Base-by-base conservation (phyloP, 2,329 filamentous ascomycete genomes). In the Tricladium varicosporioides region DNA sequence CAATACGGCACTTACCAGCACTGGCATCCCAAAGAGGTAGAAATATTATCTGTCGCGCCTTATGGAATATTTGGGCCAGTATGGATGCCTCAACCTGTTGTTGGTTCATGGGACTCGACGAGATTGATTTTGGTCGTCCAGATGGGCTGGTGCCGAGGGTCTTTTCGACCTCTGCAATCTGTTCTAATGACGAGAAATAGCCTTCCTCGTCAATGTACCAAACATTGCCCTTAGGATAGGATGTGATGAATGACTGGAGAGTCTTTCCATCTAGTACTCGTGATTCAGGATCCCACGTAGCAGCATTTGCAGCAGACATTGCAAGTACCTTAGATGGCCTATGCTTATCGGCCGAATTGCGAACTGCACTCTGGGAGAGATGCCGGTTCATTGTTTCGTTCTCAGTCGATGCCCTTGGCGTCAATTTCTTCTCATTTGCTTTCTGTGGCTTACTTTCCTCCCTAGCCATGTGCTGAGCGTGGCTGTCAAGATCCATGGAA, bases 131-230 rank as follows among this genome's bases (percentile, higher is more conserved):
- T 19, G 52, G 51, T 36, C 58, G 54, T 31, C 60, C 60, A 9
- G 57, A 48, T 7, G 59, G 50, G 5, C 49, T 60, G 9, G 18
- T 44, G 16, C 15, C 51, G 5, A 27, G 43, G 15, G 42, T 53
- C 10, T 58, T 36, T 14, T 65, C 48, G 5, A 49, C 42, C 14
- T 57, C 60, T 15, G 58, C 50, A 3, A 63, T 33, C 54, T 69
- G 66, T 33, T 69, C 67, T 9, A 69, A 33, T 5, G 66, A 68
- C 5, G 66, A 66, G 45, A 69, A 69, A 53, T 63, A 69, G 1
- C 66, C 65, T 18, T 67, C 63, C 9, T 68, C 60, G 43, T 69
- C 67, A 32, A 69, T 61, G 46, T 67, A 68, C 65, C 66, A 69
- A 8, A 69, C 48, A 56, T 69, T 68, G 5, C 67, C 67, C 40